Evolutionary conservation across 805 yeast genomes (phyloP), one percentile per base, ranked within the genome.

Genomic region (Candida adriatica): DNA sequence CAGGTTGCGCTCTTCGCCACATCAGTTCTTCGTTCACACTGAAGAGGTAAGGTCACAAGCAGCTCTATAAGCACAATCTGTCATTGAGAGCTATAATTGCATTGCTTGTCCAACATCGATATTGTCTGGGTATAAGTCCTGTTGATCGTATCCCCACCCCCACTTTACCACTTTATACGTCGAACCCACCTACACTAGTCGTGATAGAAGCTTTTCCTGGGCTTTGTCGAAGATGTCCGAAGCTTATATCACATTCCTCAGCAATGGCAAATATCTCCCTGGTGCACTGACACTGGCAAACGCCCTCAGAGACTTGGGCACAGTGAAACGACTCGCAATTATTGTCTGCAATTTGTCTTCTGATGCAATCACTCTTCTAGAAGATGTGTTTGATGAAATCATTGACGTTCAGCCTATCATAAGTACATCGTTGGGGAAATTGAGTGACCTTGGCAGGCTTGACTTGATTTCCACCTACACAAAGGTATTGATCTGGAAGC

Each of bases 281-380:
- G 80, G 81, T 4, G 67, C 75, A 0, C 53, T 73, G 22, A 68
- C 70, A 2, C 43, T 74, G 29, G 78, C 70, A 3, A 39, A 41
- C 13, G 56, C 59, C 20, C 40, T 66, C 10, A 51, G 46, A 20
- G 47, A 43, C n/a, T 13, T 41, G 9, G 31, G 31, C 1, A 39
- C 46, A 8, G 16, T 27, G n/a, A 38, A 27, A 22, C 29, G 13
- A 13, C 28, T 44, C 8, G 44, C 24, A 20, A 37, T 24, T 6
- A 51, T 33, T 33, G 33, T 39, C 13, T 19, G 38, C 24, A 31
- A 33, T 24, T 31, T 41, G 2, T 34, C 42, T 4, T 58, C 29
- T 78, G 24, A 5, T 1, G 17, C 43, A 4, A 11, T 36, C 6
- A 31, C 14, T 5, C 27, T 41, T 4, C 15, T 45, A 17, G 16